These are phyloP conservation scores for Fonsecaea multimorphosa DNA, from an alignment of 2,329 filamentous ascomycete species.

Conservation along the genomic window DNA sequence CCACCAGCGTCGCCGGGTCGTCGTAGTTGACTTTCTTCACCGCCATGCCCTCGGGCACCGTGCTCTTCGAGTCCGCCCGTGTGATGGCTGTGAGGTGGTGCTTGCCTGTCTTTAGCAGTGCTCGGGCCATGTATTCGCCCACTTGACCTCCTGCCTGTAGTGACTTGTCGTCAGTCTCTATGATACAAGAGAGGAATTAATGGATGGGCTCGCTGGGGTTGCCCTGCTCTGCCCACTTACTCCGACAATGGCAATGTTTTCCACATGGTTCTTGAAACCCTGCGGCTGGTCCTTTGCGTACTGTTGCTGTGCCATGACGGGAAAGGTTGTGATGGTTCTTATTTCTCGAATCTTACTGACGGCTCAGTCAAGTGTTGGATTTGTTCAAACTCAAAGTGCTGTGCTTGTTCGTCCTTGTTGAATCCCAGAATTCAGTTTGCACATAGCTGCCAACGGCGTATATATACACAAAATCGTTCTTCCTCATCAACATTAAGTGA, in stretches of 20 bases:
- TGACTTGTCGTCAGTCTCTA: slow-evolving; percentile 53
- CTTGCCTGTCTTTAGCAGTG: slow-evolving; percentile 55
- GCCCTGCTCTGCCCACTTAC: slow-evolving; percentile 57
- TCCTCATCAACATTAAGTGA: neutral
- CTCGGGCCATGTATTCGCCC: slow-evolving; percentile 45
- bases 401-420: neutral
- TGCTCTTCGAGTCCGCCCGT: slow-evolving; percentile 52
- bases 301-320: slow-evolving; percentile 47
- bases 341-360: too few species aligned
- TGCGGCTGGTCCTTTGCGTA: slow-evolving; percentile 52
- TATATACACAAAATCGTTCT: neutral
- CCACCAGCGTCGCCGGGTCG: slow-evolving; percentile 53
- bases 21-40: slow-evolving; percentile 52
- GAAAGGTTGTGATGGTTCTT: too few species aligned
- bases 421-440: neutral
- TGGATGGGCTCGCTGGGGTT: slow-evolving; percentile 51
- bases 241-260: slow-evolving; percentile 50
- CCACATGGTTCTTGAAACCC: slow-evolving; percentile 48
- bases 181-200: slow-evolving; percentile 24
- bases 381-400: too few species aligned
- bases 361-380: neutral
- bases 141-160: slow-evolving; percentile 58
- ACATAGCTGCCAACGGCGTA: neutral
- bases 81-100: slow-evolving; percentile 62
- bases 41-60: slow-evolving; percentile 53